Percentiles rank a stretch among this genome's conserved stretches.
Conservation (phyloP, 2,329 filamentous ascomycete genomes). For the Dothideomycetidae sp. region DNA sequence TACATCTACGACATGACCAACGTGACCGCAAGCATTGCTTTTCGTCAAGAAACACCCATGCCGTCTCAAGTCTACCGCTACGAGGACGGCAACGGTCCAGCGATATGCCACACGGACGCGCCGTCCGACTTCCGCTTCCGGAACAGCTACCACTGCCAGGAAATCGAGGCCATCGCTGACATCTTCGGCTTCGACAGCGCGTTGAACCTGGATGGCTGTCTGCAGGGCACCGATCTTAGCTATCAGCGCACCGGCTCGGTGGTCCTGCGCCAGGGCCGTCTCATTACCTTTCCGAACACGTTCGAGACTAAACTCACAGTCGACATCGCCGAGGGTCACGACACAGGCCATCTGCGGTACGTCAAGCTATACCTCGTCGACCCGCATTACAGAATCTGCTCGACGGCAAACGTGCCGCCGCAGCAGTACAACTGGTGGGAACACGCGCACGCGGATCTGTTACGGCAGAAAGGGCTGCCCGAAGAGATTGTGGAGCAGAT, state of each 20-base stretch:
- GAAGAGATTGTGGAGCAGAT: too few species aligned
- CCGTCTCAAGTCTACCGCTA: constrained; percentile 16
- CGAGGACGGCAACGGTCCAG: constrained; percentile 14
- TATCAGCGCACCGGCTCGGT: constrained; percentile 35
- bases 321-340: constrained; percentile 33
- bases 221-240: constrained; percentile 20
- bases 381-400: constrained; percentile 36
- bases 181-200: neutral
- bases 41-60: constrained; percentile 26
- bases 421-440: constrained; percentile 34
- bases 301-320: constrained; percentile 39
- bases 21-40: constrained; percentile 37
- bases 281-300: constrained; percentile 40
- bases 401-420: constrained; percentile 34
- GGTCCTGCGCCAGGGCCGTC: constrained; percentile 30
- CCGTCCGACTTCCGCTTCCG: too few species aligned
- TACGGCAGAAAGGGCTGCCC: too few species aligned
- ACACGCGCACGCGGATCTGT: too few species aligned
- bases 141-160: too few species aligned
- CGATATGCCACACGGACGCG: too few species aligned
- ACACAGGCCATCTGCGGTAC: constrained; percentile 40
- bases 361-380: constrained; percentile 44
- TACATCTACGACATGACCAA: constrained; percentile 48
- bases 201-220: constrained; percentile 14
- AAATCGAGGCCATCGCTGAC: too few species aligned